These are phyloP conservation scores for Patellifolia procumbens DNA, from an alignment of 179 eudicot species.

Conservation along the genomic window DNA sequence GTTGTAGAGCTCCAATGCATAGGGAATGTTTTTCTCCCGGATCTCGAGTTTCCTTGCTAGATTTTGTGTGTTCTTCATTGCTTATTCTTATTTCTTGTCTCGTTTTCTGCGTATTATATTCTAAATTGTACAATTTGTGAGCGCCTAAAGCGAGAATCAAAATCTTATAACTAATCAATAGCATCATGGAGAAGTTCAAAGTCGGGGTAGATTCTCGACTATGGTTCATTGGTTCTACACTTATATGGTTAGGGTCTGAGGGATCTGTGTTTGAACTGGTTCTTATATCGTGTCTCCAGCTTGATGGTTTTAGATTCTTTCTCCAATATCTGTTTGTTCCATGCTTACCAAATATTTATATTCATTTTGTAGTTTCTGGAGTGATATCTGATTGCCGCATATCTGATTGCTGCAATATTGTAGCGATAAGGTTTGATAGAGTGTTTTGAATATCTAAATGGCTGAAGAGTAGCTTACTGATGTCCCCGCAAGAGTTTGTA, in stretches of 20 bases:
- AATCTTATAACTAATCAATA: too few species aligned
- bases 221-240: neutral
- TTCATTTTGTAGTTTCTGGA: neutral
- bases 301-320: neutral
- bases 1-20: too few species aligned
- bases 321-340: neutral
- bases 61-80: too few species aligned
- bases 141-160: too few species aligned
- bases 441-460: neutral
- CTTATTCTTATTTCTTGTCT: too few species aligned
- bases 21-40: too few species aligned
- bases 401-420: neutral
- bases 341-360: neutral
- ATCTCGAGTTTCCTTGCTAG: too few species aligned
- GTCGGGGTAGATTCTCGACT: neutral
- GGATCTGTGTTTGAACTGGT: neutral
- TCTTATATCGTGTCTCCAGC: neutral
- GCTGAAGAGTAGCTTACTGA: neutral
- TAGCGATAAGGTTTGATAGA: neutral
- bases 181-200: neutral
- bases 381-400: neutral
- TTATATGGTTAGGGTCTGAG: neutral
- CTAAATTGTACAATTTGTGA: too few species aligned
- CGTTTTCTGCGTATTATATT: too few species aligned
- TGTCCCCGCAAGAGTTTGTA: neutral